Evolutionary conservation across 495 filamentous ascomycete genomes (phyloP).

Genomic region (Acidiella bohemica): DNA sequence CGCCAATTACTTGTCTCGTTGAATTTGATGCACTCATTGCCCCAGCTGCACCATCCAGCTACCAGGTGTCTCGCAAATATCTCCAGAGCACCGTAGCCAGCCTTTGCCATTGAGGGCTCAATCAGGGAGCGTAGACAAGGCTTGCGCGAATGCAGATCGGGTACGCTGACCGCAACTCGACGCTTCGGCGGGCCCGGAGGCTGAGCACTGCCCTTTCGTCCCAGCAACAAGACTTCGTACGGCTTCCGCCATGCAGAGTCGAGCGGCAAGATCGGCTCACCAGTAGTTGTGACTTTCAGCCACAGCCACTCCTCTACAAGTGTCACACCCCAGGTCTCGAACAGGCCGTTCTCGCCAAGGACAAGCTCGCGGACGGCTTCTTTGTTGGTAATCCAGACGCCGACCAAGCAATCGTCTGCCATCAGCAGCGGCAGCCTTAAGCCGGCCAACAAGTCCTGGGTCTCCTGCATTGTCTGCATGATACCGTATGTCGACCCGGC

Average conservation of each 20-base stretch:
- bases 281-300: slow-evolving; percentile 64
- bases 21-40: slow-evolving; percentile 73
- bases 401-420: slow-evolving; percentile 43
- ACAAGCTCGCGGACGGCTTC: slow-evolving; percentile 44
- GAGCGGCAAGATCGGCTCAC: slow-evolving; percentile 57
- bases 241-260: slow-evolving; percentile 65
- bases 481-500: slow-evolving; percentile 40
- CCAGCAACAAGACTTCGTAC: slow-evolving; percentile 73
- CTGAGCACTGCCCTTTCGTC: slow-evolving; percentile 28
- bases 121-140: slow-evolving; percentile 52
- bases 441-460: slow-evolving; percentile 35
- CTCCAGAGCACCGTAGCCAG: slow-evolving; percentile 54
- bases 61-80: slow-evolving; percentile 81
- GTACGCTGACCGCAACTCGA: slow-evolving; percentile 40
- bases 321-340: slow-evolving; percentile 50
- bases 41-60: slow-evolving; percentile 79
- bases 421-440: slow-evolving; percentile 47
- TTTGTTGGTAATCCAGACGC: slow-evolving; percentile 84
- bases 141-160: slow-evolving; percentile 86
- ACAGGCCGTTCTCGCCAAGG: slow-evolving; percentile 39
- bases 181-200: background rate
- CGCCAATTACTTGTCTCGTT: slow-evolving; percentile 63
- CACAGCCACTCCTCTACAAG: slow-evolving; percentile 78
- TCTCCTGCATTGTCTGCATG: slow-evolving; percentile 25
- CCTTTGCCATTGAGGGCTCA: slow-evolving; percentile 35